Evolutionary conservation across 2,329 filamentous ascomycete species (phyloP).

Genomic region (Parasarocladium wereldwijsianum): DNA sequence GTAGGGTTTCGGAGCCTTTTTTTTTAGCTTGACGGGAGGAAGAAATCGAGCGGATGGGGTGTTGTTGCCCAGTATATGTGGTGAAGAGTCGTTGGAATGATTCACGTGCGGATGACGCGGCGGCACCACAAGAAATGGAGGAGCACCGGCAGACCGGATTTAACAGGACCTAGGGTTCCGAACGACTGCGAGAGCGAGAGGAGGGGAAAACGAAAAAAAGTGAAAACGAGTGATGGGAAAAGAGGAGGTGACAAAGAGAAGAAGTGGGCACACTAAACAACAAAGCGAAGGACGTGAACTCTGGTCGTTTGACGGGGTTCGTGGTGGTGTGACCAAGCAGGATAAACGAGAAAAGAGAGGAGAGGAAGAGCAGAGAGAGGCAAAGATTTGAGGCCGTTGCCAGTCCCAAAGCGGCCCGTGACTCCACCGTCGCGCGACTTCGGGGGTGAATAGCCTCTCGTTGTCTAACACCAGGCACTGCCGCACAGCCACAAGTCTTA

Average conservation of each 20-base stretch:
- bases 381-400: slow-evolving; percentile 1
- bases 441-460: too few relatives aligned
- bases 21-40: too few relatives aligned
- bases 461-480: too few relatives aligned
- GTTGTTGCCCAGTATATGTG: background rate
- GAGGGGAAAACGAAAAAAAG: slow-evolving; percentile 5
- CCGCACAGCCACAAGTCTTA: too few relatives aligned
- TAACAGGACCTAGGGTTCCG: too few relatives aligned
- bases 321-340: background rate
- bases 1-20: too few relatives aligned
- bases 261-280: too few relatives aligned
- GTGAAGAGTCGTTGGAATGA: slow-evolving; percentile 1
- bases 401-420: slow-evolving; percentile 3
- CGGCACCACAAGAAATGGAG: too few relatives aligned
- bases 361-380: slow-evolving; percentile 2
- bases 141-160: too few relatives aligned
- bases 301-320: background rate
- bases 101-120: slow-evolving; percentile 5
- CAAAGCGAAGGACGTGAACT: slow-evolving; percentile 3
- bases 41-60: background rate
- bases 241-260: background rate
- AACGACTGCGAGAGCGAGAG: slow-evolving; percentile 1
- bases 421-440: too few relatives aligned
- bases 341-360: background rate
- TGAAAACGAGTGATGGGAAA: background rate